These are phyloP conservation scores for Arxiozyma telluris DNA, from an alignment of 1,139 yeast species.

Conservation along the genomic window DNA sequence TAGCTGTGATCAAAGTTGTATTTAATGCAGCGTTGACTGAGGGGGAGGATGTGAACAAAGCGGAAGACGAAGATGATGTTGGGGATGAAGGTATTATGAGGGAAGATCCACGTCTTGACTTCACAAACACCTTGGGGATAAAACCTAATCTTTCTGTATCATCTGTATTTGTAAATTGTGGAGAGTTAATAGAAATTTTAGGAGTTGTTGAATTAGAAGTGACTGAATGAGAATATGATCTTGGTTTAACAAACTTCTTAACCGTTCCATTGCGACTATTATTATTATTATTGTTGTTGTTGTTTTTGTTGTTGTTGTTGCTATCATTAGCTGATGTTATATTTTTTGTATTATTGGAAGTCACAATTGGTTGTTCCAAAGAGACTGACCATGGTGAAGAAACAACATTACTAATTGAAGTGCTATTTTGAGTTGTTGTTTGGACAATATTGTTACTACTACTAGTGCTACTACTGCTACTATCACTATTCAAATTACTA, in stretches of 20 bases:
- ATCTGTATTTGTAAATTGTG: background rate
- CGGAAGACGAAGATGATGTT: slow-evolving; percentile 6
- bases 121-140: slow-evolving; percentile 29
- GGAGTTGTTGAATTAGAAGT: slow-evolving; percentile 3
- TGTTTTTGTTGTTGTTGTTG: slow-evolving; percentile 1
- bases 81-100: slow-evolving; percentile 10
- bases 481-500: background rate
- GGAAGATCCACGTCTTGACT: slow-evolving; percentile 29
- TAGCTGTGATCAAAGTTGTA: slow-evolving; percentile 11
- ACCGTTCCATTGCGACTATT: background rate
- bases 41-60: slow-evolving; percentile 1
- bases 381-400: background rate
- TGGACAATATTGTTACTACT: background rate
- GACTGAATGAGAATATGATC: slow-evolving; percentile 24
- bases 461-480: too few species aligned
- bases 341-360: background rate
- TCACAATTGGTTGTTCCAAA: background rate
- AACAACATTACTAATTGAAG: background rate
- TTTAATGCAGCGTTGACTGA: slow-evolving; percentile 15
- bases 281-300: slow-evolving; percentile 1
- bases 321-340: background rate
- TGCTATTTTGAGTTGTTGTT: background rate
- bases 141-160: slow-evolving; percentile 28
- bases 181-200: slow-evolving; percentile 2
- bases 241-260: slow-evolving; percentile 21